Percentiles rank a stretch among this genome's conserved stretches.
phyloP scores from a whole-genome alignment of 805 yeast genomes.

The Hanseniaspora jakobsenii region DNA sequence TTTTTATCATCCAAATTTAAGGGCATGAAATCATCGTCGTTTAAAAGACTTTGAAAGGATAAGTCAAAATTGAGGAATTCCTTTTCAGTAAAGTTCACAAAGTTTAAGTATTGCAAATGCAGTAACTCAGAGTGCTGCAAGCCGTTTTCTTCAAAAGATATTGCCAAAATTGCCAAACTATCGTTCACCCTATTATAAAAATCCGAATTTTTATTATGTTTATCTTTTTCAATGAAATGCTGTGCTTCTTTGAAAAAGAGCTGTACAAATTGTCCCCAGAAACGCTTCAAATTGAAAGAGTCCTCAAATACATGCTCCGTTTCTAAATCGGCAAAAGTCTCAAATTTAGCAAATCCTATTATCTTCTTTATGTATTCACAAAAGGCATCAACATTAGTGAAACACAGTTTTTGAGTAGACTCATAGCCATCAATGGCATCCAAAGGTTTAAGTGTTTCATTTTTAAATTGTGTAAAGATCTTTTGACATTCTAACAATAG shows the following conservation, averaged over 20 bases:
- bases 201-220: constrained; percentile 29
- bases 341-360: constrained; percentile 66
- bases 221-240: constrained; percentile 34
- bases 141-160: constrained; percentile 62
- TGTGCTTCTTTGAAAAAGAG: constrained; percentile 50
- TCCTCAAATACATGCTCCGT: constrained; percentile 54
- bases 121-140: constrained; percentile 50
- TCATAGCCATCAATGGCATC: constrained; percentile 26
- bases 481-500: constrained; percentile 53
- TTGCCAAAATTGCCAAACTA: constrained; percentile 56
- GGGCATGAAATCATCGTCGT: constrained; percentile 83
- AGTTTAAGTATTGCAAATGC: constrained; percentile 45
- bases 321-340: constrained; percentile 50
- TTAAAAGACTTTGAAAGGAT: constrained; percentile 51
- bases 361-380: constrained; percentile 48
- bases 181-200: constrained; percentile 46
- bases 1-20: constrained; percentile 49
- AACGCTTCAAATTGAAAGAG: constrained; percentile 39
- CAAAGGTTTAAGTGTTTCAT: constrained; percentile 55
- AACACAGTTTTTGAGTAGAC: constrained; percentile 27
- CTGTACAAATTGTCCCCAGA: constrained; percentile 60
- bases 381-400: constrained; percentile 21
- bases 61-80: constrained; percentile 43
- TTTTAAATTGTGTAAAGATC: constrained; percentile 61
- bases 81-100: constrained; percentile 48